These are phyloP conservation scores for Cerrena zonata DNA, from an alignment of 1,284 basidiomycete species.

Conservation along the genomic window DNA sequence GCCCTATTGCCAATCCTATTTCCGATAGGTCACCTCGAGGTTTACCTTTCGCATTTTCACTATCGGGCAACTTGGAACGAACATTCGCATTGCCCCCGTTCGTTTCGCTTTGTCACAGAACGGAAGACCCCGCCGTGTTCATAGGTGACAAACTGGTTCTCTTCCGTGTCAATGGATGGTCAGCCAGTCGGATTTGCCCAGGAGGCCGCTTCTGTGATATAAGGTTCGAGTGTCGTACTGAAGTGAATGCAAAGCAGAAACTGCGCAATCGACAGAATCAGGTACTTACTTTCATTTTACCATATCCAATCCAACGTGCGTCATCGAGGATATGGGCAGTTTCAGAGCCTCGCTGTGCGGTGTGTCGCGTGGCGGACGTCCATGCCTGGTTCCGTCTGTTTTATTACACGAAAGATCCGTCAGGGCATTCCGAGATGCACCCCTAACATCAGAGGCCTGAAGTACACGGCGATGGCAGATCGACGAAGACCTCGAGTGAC, in stretches of 20 bases:
- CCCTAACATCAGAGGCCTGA: neutral
- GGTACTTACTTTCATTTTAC: neutral
- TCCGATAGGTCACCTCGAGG: no score
- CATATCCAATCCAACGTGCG: neutral
- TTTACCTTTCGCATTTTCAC: neutral
- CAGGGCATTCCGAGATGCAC: neutral
- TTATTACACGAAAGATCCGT: constrained; percentile 1
- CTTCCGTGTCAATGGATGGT: neutral
- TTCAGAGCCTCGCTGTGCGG: neutral
- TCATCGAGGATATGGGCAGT: no score
- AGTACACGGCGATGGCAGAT: neutral
- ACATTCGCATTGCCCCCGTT: constrained; percentile 7
- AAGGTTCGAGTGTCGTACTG: neutral
- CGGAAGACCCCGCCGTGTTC: neutral
- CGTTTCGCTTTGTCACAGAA: neutral
- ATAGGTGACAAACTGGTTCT: neutral
- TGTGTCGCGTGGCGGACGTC: neutral
- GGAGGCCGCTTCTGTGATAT: neutral
- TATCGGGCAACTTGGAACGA: constrained; percentile 5
- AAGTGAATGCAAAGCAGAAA: neutral
- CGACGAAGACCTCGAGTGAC: neutral
- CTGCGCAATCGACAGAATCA: neutral
- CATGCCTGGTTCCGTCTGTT: neutral
- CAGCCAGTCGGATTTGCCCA: neutral
- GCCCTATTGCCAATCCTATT: no score